Evolutionary conservation across 352 stramenopile genomes (phyloP).

Genomic region (Vaucheria bursata): DNA sequence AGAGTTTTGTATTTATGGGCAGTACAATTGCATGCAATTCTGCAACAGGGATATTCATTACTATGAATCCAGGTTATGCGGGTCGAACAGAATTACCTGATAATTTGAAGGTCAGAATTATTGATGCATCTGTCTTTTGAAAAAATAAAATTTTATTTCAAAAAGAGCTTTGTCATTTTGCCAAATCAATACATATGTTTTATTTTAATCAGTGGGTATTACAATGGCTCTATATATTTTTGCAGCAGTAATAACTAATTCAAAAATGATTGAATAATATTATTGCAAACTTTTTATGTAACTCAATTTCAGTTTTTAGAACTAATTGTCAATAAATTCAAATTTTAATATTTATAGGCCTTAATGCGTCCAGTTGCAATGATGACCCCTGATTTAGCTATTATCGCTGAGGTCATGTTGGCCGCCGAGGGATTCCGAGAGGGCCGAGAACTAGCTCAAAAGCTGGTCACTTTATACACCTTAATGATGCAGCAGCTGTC

Average conservation of each 20-base stretch:
- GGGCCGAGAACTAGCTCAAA: slow-evolving; percentile 79
- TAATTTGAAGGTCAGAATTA: slow-evolving; percentile 76
- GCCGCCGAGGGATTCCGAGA: slow-evolving; percentile 88
- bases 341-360: slow-evolving; percentile 14
- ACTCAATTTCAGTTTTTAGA: no score
- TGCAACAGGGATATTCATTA: slow-evolving; percentile 93
- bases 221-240: no score
- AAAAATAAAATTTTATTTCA: background rate
- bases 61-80: slow-evolving; percentile 93
- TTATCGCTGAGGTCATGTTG: slow-evolving; percentile 94
- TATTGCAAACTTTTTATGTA: no score
- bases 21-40: slow-evolving; percentile 83
- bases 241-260: no score
- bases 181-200: background rate
- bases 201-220: no score
- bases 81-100: slow-evolving; percentile 86
- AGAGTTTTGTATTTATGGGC: slow-evolving; percentile 93
- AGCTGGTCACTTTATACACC: slow-evolving; percentile 85
- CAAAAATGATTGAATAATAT: no score
- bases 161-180: background rate
- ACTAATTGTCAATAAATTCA: no score
- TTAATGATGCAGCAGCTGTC: slow-evolving; percentile 85
- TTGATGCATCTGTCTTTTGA: background rate
- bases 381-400: slow-evolving; percentile 82
- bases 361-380: slow-evolving; percentile 74